Conservation (phyloP, 345 rosid genomes). For the Pugionium dolabratum region DNA sequence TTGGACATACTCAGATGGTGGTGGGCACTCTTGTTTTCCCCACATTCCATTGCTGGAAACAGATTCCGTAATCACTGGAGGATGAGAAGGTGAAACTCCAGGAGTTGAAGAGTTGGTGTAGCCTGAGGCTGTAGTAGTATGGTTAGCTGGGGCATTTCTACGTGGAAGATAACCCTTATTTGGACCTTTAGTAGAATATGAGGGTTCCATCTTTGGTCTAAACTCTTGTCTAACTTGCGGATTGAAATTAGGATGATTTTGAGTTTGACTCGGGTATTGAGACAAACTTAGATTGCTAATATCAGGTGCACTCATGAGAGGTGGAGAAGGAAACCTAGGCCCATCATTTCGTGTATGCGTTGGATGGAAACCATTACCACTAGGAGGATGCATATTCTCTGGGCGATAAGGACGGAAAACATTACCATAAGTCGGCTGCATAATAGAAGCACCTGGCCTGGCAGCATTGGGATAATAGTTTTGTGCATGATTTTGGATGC, state of each 20-base stretch:
- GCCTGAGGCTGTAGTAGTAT: conserved; percentile 14
- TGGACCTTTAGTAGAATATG: conserved; percentile 30
- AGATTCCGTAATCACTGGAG: conserved; percentile 27
- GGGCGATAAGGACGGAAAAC: conserved; percentile 37
- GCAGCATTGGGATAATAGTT: conserved; percentile 41
- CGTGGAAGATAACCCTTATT: conserved; percentile 39
- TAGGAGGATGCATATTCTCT: conserved; percentile 42
- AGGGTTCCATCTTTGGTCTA: conserved; percentile 35
- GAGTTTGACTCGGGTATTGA: conserved; percentile 43
- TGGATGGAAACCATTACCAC: conserved; percentile 47
- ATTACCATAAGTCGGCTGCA: conserved; percentile 45
- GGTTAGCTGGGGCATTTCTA: conserved; percentile 25
- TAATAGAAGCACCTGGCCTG: conserved; percentile 46
- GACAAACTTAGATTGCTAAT: conserved; percentile 50
- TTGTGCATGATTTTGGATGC: conserved; percentile 41
- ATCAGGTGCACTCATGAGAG: conserved; percentile 47
- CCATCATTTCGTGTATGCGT: conserved; percentile 48
- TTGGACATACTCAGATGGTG: conserved; percentile 68
- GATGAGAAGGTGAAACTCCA: conserved; percentile 38
- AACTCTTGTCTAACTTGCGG: conserved; percentile 46
- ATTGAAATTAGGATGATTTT: conserved; percentile 43
- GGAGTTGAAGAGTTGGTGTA: conserved; percentile 25
- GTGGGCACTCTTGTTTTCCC: conserved; percentile 57
- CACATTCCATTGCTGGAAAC: conserved; percentile 43
- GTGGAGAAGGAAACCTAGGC: conserved; percentile 42